Conservation (phyloP, 2,329 filamentous ascomycete genomes). For the Aureobasidium sp. region DNA sequence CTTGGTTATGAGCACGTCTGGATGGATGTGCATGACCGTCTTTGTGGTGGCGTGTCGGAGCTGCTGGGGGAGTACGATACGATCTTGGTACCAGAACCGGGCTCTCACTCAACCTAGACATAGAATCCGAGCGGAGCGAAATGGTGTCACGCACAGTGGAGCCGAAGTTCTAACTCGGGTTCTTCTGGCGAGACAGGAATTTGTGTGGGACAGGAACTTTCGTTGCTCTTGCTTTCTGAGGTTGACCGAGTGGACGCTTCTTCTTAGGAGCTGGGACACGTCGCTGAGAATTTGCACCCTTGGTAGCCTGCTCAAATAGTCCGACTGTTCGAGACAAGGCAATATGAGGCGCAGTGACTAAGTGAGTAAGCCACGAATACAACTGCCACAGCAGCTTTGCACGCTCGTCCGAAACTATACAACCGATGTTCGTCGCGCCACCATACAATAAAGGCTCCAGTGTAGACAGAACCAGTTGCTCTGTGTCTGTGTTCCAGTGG, state of each 20-base stretch:
- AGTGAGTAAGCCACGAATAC: constrained; percentile 7
- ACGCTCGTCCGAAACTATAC: constrained; percentile 7
- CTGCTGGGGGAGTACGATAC: background rate
- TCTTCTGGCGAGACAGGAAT: constrained; percentile 8
- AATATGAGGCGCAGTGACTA: constrained; percentile 4
- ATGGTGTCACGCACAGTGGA: background rate
- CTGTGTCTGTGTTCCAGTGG: background rate
- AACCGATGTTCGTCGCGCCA: constrained; percentile 15
- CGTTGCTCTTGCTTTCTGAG: background rate
- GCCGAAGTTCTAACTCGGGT: background rate
- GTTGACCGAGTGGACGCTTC: background rate
- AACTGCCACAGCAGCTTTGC: constrained; percentile 12
- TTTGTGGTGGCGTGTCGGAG: background rate
- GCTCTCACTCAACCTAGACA: background rate
- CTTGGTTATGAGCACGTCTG: background rate
- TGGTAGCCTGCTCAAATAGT: background rate
- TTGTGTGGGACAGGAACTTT: constrained; percentile 1
- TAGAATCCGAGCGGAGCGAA: background rate
- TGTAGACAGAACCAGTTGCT: constrained; percentile 5
- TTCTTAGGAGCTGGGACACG: background rate
- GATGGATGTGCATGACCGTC: too few species aligned
- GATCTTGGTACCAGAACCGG: too few species aligned
- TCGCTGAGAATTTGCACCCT: background rate
- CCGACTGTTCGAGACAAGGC: background rate
- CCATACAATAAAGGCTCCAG: constrained; percentile 7